phyloP scores from a whole-genome alignment of 202 grass and related monocot genomes.

The Elaeis oleifera region DNA sequence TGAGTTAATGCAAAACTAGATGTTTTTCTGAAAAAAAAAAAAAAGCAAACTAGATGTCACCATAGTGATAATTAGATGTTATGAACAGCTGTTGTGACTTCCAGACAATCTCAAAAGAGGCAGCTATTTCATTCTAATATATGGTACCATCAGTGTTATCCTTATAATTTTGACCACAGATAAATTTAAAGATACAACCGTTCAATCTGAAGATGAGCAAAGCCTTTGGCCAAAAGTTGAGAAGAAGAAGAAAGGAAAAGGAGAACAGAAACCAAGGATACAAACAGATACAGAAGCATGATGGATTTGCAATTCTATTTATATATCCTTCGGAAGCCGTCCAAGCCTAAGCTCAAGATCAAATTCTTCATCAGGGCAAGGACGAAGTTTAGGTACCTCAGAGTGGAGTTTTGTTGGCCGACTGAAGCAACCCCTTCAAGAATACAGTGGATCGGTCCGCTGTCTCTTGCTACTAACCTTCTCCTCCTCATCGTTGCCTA shows the following conservation, averaged over 20 bases:
- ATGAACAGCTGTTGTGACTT: too few relatives aligned
- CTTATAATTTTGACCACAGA: too few relatives aligned
- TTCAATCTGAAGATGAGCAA: too few relatives aligned
- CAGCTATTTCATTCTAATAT: too few relatives aligned
- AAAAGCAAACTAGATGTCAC: too few relatives aligned
- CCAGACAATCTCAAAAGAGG: too few relatives aligned
- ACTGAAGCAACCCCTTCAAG: not conserved
- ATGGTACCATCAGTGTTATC: too few relatives aligned
- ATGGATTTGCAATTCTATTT: conserved; percentile 1
- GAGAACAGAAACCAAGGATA: not conserved
- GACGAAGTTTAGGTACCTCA: not conserved
- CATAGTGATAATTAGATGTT: too few relatives aligned
- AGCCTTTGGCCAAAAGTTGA: too few relatives aligned
- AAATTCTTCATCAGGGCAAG: not conserved
- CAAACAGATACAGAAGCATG: not conserved
- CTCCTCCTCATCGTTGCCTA: not conserved
- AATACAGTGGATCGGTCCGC: not conserved
- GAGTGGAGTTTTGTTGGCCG: not conserved
- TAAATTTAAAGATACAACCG: too few relatives aligned
- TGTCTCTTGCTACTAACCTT: not conserved
- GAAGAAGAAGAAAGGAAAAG: not conserved
- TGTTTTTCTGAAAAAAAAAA: too few relatives aligned
- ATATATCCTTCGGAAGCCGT: not conserved
- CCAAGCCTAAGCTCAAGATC: conserved; percentile 16
- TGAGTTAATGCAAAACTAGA: too few relatives aligned